Evolutionary conservation across 2,329 filamentous ascomycete species (phyloP).

Genomic region (Mycosphaerella arachidis): DNA sequence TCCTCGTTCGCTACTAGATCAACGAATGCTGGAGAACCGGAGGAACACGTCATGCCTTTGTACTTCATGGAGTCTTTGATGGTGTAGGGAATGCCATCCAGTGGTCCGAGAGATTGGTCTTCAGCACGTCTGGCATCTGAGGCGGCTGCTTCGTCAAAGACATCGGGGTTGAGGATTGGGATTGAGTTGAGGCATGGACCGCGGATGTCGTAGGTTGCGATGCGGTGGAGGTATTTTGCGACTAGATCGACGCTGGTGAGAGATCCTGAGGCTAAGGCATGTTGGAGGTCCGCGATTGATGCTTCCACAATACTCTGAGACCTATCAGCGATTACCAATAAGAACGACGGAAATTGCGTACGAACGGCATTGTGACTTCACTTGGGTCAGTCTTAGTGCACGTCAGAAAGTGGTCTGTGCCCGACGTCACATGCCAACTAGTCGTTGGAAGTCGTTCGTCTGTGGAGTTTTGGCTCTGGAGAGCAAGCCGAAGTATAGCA

Average conservation of each 20-base stretch:
- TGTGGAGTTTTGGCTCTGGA: background rate
- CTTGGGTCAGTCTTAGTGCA: background rate
- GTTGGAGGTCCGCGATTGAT: constrained; percentile 42
- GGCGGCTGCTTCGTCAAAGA: constrained; percentile 45
- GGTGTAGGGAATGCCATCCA: constrained; percentile 56
- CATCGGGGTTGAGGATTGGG: constrained; percentile 44
- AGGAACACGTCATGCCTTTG: constrained; percentile 49
- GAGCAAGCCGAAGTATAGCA: background rate
- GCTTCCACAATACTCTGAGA: constrained; percentile 48
- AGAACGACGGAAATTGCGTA: no score
- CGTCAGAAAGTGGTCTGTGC: background rate
- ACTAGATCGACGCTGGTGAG: constrained; percentile 46
- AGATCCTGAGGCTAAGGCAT: constrained; percentile 39
- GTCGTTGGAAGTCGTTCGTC: background rate
- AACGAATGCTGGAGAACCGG: constrained; percentile 53
- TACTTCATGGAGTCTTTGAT: constrained; percentile 57
- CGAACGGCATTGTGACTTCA: constrained; percentile 2
- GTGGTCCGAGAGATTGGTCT: constrained; percentile 34
- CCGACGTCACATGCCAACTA: background rate
- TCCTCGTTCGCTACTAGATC: constrained; percentile 50
- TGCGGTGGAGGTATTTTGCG: constrained; percentile 45
- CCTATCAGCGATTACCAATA: no score
- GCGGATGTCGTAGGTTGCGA: constrained; percentile 45
- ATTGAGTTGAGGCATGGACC: constrained; percentile 44
- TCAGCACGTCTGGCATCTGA: constrained; percentile 44